These are phyloP conservation scores for Serendipita indica DNA, from an alignment of 768 basidiomycete species.

Conservation along the genomic window DNA sequence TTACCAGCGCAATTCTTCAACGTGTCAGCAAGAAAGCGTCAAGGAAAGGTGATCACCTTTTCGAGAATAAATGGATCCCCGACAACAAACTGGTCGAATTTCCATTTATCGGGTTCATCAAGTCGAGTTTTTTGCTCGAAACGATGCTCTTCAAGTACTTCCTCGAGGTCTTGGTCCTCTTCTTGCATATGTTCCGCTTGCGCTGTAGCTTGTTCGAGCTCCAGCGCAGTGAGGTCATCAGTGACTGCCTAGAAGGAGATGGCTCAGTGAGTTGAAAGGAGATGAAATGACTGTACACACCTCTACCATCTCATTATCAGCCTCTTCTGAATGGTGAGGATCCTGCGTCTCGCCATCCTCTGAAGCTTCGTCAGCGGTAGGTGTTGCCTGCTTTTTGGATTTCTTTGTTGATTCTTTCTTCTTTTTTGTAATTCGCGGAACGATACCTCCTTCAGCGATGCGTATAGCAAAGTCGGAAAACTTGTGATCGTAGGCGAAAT, in stretches of 20 bases:
- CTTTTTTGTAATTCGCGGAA: background rate
- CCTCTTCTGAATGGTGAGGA: background rate
- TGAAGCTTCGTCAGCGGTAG: background rate
- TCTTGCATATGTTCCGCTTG: conserved; percentile 12
- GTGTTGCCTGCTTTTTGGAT: background rate
- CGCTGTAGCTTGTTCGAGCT: background rate
- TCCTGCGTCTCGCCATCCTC: background rate
- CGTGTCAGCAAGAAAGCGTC: background rate
- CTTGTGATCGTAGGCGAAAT: conserved; percentile 5
- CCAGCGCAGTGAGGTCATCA: background rate
- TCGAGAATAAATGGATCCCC: conserved; percentile 29
- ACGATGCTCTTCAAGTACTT: conserved; percentile 11
- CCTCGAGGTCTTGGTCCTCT: conserved; percentile 8
- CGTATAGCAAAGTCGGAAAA: background rate
- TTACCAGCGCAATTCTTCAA: conserved; percentile 18
- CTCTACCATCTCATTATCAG: background rate
- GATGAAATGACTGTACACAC: background rate
- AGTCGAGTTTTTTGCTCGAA: background rate
- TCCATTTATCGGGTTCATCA: conserved; percentile 5
- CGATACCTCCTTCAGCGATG: background rate
- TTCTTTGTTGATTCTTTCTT: background rate
- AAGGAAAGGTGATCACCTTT: conserved; percentile 21
- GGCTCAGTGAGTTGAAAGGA: conserved; percentile 11
- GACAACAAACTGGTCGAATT: conserved; percentile 18
- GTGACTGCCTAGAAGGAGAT: conserved; percentile 19